Conservation (phyloP, 305 asterid species). For the Fraxinus nigra region DNA sequence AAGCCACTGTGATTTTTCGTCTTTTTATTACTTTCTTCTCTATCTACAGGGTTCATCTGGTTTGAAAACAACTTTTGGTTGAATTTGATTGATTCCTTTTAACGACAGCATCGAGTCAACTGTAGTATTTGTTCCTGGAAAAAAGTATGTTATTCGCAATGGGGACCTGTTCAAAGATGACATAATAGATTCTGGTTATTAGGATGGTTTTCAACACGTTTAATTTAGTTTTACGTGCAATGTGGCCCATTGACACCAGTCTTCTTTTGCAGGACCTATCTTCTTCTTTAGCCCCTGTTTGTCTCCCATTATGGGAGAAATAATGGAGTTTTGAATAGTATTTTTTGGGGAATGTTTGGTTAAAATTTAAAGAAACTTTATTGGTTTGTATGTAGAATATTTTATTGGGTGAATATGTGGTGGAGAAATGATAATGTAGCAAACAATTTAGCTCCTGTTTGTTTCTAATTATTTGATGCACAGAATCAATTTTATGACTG, state of each 20-base stretch:
- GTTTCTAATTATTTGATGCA: too few species aligned
- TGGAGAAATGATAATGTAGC: too few species aligned
- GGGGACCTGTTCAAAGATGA: constrained; percentile 3
- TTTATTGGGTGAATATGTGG: too few species aligned
- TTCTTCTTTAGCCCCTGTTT: too few species aligned
- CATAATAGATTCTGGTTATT: constrained; percentile 5
- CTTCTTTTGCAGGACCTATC: constrained; percentile 55
- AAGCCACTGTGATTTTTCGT: background rate
- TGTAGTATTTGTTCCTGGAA: background rate
- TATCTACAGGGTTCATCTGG: background rate
- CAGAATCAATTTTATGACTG: too few species aligned
- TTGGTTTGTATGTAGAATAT: too few species aligned
- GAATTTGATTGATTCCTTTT: background rate
- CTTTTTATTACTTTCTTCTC: background rate
- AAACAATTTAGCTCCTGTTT: too few species aligned
- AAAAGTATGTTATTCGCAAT: background rate
- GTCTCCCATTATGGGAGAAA: too few species aligned
- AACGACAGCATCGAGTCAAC: background rate
- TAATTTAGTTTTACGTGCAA: constrained; percentile 11
- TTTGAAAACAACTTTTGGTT: constrained; percentile 3
- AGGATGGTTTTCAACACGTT: background rate
- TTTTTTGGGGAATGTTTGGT: too few species aligned
- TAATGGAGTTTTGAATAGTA: too few species aligned
- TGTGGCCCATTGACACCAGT: constrained; percentile 13
- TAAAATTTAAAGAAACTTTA: too few species aligned